Evolutionary conservation across 805 yeast genomes (phyloP), one percentile per base, ranked within the genome.

Genomic region (Ogataea zsoltii): DNA sequence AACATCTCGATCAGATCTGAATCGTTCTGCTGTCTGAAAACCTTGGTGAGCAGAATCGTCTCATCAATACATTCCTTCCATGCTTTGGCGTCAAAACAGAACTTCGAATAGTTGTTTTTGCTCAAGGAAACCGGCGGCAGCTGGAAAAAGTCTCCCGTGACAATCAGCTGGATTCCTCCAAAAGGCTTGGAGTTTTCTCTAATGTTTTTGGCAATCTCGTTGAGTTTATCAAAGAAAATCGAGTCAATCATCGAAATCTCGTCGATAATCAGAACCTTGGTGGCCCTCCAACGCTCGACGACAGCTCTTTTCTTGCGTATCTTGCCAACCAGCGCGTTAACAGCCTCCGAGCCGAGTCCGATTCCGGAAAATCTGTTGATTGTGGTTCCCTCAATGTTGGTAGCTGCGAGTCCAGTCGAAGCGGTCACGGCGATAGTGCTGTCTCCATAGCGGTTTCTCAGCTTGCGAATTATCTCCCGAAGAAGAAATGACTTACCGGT

Each of bases 91-190:
- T 90, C 86, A 58, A 94, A 94, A 48, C 96, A 85, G 60, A 85
- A 94, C 18, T 65, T 62, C 0, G 72, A 61, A 33, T 50, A 59
- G 0, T 64, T 65, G 16, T 61, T 66, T 33, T 68, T 71, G 36
- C 48, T 42, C 17, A 72, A 72, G 10, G 75, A 70, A 6, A 94
- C 95, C 0, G 99, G 99, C 1, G 99, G 99, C 35, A 94, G 72
- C 67, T 94, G 99, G 65, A 85, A 91, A 62, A 92, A 91, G 67
- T 94, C 99, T n/a, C 99, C 99, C 3, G 96, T 85, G 29, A 91
- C 66, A 11, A 94, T 79, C 13, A 94, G 55, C 59, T 94, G 99
- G 35, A 94, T 83, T 0, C 99, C 99, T 4, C 99, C 99, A 72
- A 94, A 94, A 0, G 97, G 97, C 39, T 52, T 54, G 12, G 69